A percentile compares a stretch with the other conserved stretches of the same genome.
phyloP scores from a whole-genome alignment of 1,139 yeast species.

The Nakaseomyces kungkrabaensis region DNA sequence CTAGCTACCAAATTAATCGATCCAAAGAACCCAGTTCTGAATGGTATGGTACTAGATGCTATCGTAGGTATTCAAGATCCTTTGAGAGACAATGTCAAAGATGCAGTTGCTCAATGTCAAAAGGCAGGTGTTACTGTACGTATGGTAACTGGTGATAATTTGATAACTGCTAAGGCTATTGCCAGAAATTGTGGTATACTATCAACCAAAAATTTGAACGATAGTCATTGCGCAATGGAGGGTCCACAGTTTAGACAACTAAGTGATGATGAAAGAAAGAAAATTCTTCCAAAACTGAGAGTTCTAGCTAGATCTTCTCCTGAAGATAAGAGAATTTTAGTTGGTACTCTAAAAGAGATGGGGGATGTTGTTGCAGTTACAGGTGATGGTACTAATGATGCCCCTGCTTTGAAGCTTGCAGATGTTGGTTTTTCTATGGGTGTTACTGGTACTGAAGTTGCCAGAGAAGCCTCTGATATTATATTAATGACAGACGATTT shows the following conservation, averaged over 20 bases:
- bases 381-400: constrained; percentile 97
- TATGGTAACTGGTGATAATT: constrained; percentile 96
- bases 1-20: constrained; percentile 40
- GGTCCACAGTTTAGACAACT: constrained; percentile 82
- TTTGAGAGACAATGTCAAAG: constrained; percentile 77
- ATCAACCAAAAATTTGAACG: constrained; percentile 40
- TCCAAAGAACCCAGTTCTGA: constrained; percentile 14
- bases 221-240: constrained; percentile 68
- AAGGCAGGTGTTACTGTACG: constrained; percentile 89
- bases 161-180: constrained; percentile 83
- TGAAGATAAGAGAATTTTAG: constrained; percentile 82
- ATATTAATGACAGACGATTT: constrained; percentile 93
- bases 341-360: constrained; percentile 64
- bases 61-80: constrained; percentile 95
- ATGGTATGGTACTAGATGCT: constrained; percentile 44
- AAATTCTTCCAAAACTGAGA: constrained; percentile 58
- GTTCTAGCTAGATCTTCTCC: constrained; percentile 94
- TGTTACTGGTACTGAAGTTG: constrained; percentile 87
- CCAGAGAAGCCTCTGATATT: constrained; percentile 91
- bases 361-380: constrained; percentile 98
- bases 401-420: constrained; percentile 86
- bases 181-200: constrained; percentile 79
- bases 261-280: constrained; percentile 44
- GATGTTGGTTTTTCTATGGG: constrained; percentile 96
- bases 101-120: constrained; percentile 78